Evolutionary conservation across 208 protist genomes (phyloP), one percentile per base, ranked within the genome.

Genomic region (Trypanosoma vivax): DNA sequence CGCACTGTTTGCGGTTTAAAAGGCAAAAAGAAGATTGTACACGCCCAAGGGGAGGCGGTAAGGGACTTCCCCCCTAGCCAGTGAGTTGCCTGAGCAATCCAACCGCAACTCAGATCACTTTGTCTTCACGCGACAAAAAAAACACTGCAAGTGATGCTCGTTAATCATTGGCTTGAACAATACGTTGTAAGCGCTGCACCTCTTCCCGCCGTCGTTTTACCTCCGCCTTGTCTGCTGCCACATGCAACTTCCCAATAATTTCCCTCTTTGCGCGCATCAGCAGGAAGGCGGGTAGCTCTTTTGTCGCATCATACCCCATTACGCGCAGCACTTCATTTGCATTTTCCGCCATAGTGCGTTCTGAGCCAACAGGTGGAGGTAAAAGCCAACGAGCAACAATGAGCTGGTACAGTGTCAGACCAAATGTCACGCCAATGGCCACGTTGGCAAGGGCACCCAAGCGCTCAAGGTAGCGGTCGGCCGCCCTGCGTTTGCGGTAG

Each of bases 401-500:
- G 7, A 34, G 43, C 40, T 85, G 76, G 66, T 92, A 92, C 21
- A 88, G 24, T 9, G 79, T 84, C 19, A 71, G 54, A 3, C 85
- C 85, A 18, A 85, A 29, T 5, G 84, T 56, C 0, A 81, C 53
- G 23, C 85, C 85, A 19, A 92, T 67, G 5, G 43, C 52, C 34
- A 54, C 50, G 65, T 89, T 92, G 0, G 67, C 53, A 10, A 76
- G n/a, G n/a, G 83, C 34, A 49, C 59, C 75, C 46, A 88, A 78
- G 38, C 67, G 60, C 59, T 92, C 85, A 0, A 92, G 62, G 25
- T 76, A 79, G 27, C 79, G 71, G 40, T 92, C 85, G 10, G 90
- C 66, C 23, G 65, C 70, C 11, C 76, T 70, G 58, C 90, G 89
- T 39, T 60, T 59, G 2, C 68, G 85, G 60, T 82, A 90, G 50